Evolutionary conservation across 208 protist genomes (phyloP).

Genomic region (Crithidia thermophila): DNA sequence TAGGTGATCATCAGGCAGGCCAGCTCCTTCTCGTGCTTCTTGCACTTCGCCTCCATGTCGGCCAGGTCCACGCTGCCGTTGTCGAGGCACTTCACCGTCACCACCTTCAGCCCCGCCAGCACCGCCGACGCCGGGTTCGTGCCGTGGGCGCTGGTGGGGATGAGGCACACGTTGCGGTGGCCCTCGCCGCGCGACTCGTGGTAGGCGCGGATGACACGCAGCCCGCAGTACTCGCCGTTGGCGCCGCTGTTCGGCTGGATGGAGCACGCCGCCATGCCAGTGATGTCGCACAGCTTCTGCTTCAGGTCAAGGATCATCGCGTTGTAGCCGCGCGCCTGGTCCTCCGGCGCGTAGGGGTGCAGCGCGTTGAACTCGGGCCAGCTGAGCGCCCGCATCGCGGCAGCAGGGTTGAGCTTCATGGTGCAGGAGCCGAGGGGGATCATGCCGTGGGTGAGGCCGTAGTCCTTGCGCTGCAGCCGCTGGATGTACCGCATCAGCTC

Average conservation of each 20-base stretch:
- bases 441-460: constrained; percentile 95
- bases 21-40: constrained; percentile 92
- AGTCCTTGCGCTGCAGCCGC: constrained; percentile 94
- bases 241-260: constrained; percentile 98
- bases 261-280: constrained; percentile 95
- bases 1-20: constrained; percentile 98
- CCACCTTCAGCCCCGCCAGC: constrained; percentile 93
- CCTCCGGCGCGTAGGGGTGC: constrained; percentile 96
- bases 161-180: constrained; percentile 97
- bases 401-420: constrained; percentile 99
- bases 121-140: constrained; percentile 98
- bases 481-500: constrained; percentile 98
- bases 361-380: constrained; percentile 94
- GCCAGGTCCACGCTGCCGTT: constrained; percentile 94
- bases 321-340: constrained; percentile 91
- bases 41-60: constrained; percentile 90
- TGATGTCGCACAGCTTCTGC: constrained; percentile 92
- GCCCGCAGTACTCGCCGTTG: constrained; percentile 97
- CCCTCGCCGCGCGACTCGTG: constrained; percentile 75
- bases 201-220: constrained; percentile 87
- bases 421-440: constrained; percentile 98
- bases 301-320: constrained; percentile 81
- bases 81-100: constrained; percentile 91
- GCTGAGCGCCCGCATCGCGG: constrained; percentile 95
- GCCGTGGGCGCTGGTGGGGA: constrained; percentile 97